Percentiles rank a stretch among this genome's conserved stretches.
phyloP scores from a whole-genome alignment of 805 yeast genomes.

The Candida suzukii region DNA sequence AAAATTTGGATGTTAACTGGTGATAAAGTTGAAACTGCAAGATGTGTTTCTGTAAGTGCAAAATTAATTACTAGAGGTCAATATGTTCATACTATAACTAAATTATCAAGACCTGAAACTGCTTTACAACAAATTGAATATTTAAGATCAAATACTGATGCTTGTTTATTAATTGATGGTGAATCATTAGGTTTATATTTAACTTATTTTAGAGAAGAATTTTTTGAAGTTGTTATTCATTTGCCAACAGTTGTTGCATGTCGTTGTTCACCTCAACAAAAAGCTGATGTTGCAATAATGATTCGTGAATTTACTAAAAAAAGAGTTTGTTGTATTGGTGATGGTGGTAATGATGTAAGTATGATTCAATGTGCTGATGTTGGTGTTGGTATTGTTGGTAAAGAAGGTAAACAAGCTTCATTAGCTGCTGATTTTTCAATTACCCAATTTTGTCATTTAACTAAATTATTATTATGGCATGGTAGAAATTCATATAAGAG shows the following conservation, averaged over 20 bases:
- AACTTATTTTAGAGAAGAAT: constrained; percentile 58
- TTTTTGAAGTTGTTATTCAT: constrained; percentile 66
- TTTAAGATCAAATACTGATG: constrained; percentile 52
- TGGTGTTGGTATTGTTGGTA: constrained; percentile 98
- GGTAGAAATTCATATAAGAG: constrained; percentile 96
- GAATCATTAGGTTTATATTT: constrained; percentile 73
- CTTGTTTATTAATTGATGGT: constrained; percentile 87
- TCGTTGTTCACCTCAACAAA: constrained; percentile 97
- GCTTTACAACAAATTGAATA: constrained; percentile 76
- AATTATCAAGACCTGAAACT: constrained; percentile 48
- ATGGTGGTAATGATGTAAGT: constrained; percentile 98
- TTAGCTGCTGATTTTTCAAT: constrained; percentile 95
- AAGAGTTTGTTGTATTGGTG: constrained; percentile 96
- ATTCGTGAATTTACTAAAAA: constrained; percentile 77
- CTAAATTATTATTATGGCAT: constrained; percentile 90
- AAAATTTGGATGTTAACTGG: constrained; percentile 99
- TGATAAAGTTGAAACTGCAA: constrained; percentile 97
- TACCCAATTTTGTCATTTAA: constrained; percentile 82
- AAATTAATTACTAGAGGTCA: constrained; percentile 91
- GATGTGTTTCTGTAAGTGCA: constrained; percentile 96
- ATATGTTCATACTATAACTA: constrained; percentile 80
- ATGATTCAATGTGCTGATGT: constrained; percentile 99
- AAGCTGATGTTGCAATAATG: constrained; percentile 85
- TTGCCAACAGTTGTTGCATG: constrained; percentile 97
- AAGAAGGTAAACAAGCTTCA: constrained; percentile 97